These are phyloP conservation scores for Cucumis sativus DNA, from an alignment of 306 rosid genomes.

Conservation along the genomic window Cucumber_9930_V3 NC_026655.2:24082501-24083000, in stretches of 20 bases:
- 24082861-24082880: conserved; percentile 91
- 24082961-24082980: conserved; percentile 96
- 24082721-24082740: neutral
- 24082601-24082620: conserved; percentile 28
- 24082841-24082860: conserved; percentile 85
- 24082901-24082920: conserved; percentile 92
- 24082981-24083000: conserved; percentile 72
- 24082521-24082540: conserved; percentile 66
- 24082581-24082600: conserved; percentile 97
- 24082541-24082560: conserved; percentile 54
- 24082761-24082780: neutral
- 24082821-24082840: conserved; percentile 12
- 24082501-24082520: conserved; percentile 96
- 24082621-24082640: neutral
- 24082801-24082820: neutral
- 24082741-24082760: neutral
- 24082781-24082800: neutral
- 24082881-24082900: conserved; percentile 97
- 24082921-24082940: conserved; percentile 96
- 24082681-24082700: neutral
- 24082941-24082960: conserved; percentile 81
- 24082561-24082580: conserved; percentile 96
- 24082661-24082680: neutral
- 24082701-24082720: neutral
- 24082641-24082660: neutral